Conservation (phyloP, 2,329 filamentous ascomycete genomes). For the Diaporthe destruens region DNA sequence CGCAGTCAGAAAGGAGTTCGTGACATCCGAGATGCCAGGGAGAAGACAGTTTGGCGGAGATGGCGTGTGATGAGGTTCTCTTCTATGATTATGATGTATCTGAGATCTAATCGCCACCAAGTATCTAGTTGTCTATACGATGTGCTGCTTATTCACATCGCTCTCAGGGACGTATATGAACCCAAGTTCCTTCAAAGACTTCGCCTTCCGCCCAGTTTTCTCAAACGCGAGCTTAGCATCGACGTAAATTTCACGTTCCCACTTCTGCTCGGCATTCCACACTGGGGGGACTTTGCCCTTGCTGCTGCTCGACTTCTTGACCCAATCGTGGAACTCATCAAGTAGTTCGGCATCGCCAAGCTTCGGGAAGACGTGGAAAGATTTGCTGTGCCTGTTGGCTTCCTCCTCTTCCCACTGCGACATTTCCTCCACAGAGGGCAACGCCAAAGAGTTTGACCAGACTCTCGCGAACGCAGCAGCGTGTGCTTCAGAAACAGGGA, state of each 20-base stretch:
- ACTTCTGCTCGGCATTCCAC: conserved; percentile 79
- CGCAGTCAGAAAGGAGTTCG: background rate
- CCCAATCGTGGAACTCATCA: conserved; percentile 76
- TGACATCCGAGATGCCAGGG: too few species aligned
- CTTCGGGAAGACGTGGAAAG: conserved; percentile 62
- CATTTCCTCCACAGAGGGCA: conserved; percentile 77
- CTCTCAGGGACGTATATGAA: conserved; percentile 64
- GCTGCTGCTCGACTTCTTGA: conserved; percentile 59
- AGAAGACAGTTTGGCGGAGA: background rate
- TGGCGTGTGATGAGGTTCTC: background rate
- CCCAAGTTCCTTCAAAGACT: conserved; percentile 78
- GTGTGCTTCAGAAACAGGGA: conserved; percentile 84
- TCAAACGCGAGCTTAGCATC: conserved; percentile 81
- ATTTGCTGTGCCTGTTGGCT: conserved; percentile 60
- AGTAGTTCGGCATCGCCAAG: conserved; percentile 77
- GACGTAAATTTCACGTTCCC: conserved; percentile 77
- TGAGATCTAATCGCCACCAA: background rate
- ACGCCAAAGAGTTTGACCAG: conserved; percentile 76
- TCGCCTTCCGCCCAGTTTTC: conserved; percentile 72
- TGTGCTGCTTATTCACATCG: conserved; percentile 40
- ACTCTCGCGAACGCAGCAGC: conserved; percentile 81
- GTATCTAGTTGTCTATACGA: conserved; percentile 28
- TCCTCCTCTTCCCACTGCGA: conserved; percentile 74
- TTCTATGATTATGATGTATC: background rate
- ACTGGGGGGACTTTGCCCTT: conserved; percentile 75